These are phyloP conservation scores for Eucalyptus cloeziana DNA, from an alignment of 345 rosid species.

Conservation along the genomic window DNA sequence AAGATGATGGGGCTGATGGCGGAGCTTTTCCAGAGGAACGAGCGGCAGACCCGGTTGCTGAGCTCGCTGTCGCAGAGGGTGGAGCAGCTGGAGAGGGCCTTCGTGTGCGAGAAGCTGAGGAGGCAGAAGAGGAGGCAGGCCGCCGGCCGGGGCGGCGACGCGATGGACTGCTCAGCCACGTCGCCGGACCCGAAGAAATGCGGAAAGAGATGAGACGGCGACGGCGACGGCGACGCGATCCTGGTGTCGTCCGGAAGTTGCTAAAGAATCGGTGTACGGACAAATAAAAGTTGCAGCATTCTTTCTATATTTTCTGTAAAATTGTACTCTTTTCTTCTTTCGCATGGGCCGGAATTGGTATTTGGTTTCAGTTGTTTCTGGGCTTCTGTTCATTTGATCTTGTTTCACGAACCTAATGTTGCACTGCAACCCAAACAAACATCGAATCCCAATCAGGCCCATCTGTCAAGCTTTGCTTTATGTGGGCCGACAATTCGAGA, in stretches of 20 bases:
- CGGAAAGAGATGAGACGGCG: background rate
- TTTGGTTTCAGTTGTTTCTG: background rate
- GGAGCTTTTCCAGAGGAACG: constrained; percentile 33
- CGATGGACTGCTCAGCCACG: background rate
- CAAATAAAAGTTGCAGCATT: background rate
- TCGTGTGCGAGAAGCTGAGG: constrained; percentile 24
- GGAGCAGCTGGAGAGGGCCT: constrained; percentile 44
- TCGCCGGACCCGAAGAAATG: background rate
- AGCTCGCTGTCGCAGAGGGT: constrained; percentile 34
- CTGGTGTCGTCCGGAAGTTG: background rate
- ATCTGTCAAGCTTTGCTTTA: background rate
- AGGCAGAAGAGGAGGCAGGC: constrained; percentile 23
- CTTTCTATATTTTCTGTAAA: background rate
- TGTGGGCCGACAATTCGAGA: background rate
- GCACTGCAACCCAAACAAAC: background rate
- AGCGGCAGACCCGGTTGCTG: constrained; percentile 27
- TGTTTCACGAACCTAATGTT: background rate
- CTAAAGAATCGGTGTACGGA: background rate
- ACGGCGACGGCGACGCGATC: background rate
- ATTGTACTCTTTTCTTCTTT: background rate
- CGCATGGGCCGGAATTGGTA: background rate
- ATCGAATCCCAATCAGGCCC: background rate
- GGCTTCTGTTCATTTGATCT: background rate
- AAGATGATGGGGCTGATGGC: constrained; percentile 43
- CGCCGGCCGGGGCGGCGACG: background rate